Conservation (phyloP, 2,329 filamentous ascomycete genomes). For the Trichoderma hamatum region DNA sequence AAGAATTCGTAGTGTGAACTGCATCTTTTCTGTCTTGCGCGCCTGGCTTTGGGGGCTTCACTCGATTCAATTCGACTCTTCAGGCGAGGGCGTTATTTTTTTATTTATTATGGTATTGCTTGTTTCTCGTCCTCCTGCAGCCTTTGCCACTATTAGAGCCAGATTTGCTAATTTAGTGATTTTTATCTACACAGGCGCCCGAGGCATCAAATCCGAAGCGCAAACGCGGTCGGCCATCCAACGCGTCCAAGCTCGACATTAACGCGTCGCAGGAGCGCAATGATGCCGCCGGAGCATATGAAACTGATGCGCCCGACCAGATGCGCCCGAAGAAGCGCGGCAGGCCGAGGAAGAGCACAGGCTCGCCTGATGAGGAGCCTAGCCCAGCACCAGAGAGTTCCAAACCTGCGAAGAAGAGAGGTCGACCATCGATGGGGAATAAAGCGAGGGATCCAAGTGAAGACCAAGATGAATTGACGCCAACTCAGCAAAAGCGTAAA, state of each 20-base stretch:
- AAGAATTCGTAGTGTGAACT: neutral
- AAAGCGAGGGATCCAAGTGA: neutral
- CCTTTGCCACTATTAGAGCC: neutral
- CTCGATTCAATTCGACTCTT: neutral
- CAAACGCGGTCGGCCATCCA: constrained; percentile 48
- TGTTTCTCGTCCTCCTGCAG: neutral
- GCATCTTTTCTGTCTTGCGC: neutral
- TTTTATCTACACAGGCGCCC: constrained; percentile 31
- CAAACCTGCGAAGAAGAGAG: constrained; percentile 34
- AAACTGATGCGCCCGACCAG: constrained; percentile 35
- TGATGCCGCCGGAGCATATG: constrained; percentile 27
- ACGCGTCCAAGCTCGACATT: constrained; percentile 43
- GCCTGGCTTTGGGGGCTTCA: neutral
- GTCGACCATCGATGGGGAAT: constrained; percentile 33
- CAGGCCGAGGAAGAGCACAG: constrained; percentile 27
- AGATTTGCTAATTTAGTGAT: neutral
- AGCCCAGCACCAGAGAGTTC: neutral
- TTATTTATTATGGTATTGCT: constrained; percentile 21
- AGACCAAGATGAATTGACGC: constrained; percentile 1
- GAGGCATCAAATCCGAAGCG: constrained; percentile 43
- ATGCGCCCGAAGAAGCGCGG: constrained; percentile 35
- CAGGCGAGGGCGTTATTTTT: neutral
- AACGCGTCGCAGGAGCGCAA: constrained; percentile 34
- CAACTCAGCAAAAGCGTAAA: constrained; percentile 39
- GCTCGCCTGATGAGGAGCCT: neutral